Evolutionary conservation across 176 grass and related monocot genomes (phyloP).

Genomic region (Bolboschoenus planiculmis): DNA sequence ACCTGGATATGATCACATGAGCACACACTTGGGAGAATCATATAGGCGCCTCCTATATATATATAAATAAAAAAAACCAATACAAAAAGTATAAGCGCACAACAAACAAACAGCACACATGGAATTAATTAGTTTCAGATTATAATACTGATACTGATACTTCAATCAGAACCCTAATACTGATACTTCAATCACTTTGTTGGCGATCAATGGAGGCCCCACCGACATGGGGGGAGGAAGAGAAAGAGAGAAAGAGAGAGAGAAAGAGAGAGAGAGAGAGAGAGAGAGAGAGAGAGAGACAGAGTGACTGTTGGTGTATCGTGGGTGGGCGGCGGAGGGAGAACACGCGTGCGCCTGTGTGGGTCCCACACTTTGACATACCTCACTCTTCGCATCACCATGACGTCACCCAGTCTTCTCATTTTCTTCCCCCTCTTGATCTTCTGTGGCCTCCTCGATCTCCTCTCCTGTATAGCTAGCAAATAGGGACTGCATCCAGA

Average conservation of each 20-base stretch:
- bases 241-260: neutral
- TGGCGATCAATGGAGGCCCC: neutral
- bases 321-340: slow-evolving; percentile 8
- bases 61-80: too few relatives aligned
- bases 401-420: slow-evolving; percentile 5
- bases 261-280: neutral
- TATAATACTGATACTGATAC: too few relatives aligned
- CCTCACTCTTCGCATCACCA: neutral
- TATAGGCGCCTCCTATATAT: too few relatives aligned
- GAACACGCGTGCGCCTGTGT: neutral
- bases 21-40: too few relatives aligned
- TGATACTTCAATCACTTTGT: too few relatives aligned
- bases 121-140: too few relatives aligned
- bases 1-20: too few relatives aligned
- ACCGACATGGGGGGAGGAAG: neutral
- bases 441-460: neutral
- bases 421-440: neutral
- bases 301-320: neutral
- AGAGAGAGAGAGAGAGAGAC: neutral
- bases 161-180: neutral
- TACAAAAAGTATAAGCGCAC: too few relatives aligned
- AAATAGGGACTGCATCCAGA: too few relatives aligned
- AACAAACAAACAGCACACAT: too few relatives aligned
- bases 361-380: slow-evolving; percentile 11
- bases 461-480: too few relatives aligned